Percentiles rank a stretch among this genome's conserved stretches.
These are phyloP conservation scores for Gossypium stocksii DNA, from an alignment of 345 rosid genomes.

Conservation along the genomic window DNA sequence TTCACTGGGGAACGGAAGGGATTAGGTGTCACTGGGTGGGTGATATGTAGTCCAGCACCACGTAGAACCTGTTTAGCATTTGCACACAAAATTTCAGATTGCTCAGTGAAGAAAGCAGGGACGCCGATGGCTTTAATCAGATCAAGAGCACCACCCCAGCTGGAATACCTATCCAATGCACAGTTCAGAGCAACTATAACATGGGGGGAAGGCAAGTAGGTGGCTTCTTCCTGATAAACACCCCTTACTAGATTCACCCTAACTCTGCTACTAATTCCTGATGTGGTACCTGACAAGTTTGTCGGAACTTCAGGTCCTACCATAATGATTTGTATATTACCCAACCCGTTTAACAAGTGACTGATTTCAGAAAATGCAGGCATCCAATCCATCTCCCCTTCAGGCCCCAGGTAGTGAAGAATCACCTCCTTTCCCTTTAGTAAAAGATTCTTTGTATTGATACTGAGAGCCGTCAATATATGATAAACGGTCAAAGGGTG, in stretches of 20 bases:
- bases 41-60: slow-evolving; percentile 40
- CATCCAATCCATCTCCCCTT: slow-evolving; percentile 45
- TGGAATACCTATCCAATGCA: slow-evolving; percentile 33
- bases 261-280: slow-evolving; percentile 39
- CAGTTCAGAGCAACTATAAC: slow-evolving; percentile 47
- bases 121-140: slow-evolving; percentile 29
- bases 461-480: slow-evolving; percentile 44
- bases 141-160: slow-evolving; percentile 48
- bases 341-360: slow-evolving; percentile 37
- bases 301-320: slow-evolving; percentile 46
- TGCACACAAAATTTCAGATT: slow-evolving; percentile 44
- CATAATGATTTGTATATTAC: slow-evolving; percentile 41
- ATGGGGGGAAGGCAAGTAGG: slow-evolving; percentile 46
- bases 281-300: slow-evolving; percentile 39
- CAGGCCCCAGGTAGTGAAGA: slow-evolving; percentile 42
- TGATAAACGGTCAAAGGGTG: slow-evolving; percentile 49
- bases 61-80: slow-evolving; percentile 43
- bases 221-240: slow-evolving; percentile 50
- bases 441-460: slow-evolving; percentile 41
- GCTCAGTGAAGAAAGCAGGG: slow-evolving; percentile 48
- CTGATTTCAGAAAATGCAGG: slow-evolving; percentile 41
- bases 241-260: slow-evolving; percentile 45
- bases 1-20: slow-evolving; percentile 37
- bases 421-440: slow-evolving; percentile 43
- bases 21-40: slow-evolving; percentile 36